Conservation (phyloP, 2,329 filamentous ascomycete genomes). For the Didymella arachidicola region DNA sequence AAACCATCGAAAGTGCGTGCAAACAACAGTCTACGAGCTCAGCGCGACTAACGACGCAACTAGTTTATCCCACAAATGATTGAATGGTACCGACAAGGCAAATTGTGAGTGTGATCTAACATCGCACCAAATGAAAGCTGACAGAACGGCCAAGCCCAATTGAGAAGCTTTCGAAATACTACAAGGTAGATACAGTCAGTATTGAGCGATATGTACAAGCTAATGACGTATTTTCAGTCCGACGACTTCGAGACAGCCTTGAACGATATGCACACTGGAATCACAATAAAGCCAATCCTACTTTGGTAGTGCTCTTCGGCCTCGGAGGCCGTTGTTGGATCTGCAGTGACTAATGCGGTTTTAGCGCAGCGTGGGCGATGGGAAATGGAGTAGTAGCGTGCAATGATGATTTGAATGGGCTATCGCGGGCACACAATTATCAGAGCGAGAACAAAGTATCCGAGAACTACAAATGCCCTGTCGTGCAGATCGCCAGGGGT, state of each 20-base stretch:
- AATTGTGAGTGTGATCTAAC: slow-evolving; percentile 40
- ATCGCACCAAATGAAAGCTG: background rate
- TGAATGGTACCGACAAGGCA: slow-evolving; percentile 57
- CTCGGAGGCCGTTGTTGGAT: no score
- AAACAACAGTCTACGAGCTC: background rate
- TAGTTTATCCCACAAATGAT: slow-evolving; percentile 59
- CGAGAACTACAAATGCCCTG: no score
- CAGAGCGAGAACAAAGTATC: no score
- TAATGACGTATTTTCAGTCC: slow-evolving; percentile 33
- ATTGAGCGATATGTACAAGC: background rate
- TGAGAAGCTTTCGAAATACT: slow-evolving; percentile 13
- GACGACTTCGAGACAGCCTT: slow-evolving; percentile 53
- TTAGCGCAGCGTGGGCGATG: slow-evolving; percentile 1
- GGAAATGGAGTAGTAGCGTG: no score
- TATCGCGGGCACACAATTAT: no score
- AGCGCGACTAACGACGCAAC: background rate
- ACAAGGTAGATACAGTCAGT: slow-evolving; percentile 1
- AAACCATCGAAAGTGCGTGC: slow-evolving; percentile 42
- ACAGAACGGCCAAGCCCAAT: slow-evolving; percentile 7
- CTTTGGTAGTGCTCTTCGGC: slow-evolving; percentile 40
- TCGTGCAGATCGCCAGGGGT: no score
- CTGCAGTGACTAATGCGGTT: background rate
- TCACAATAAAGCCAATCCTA: slow-evolving; percentile 54
- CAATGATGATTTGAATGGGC: no score
- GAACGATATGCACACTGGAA: slow-evolving; percentile 54